Evolutionary conservation across 495 filamentous ascomycete species (phyloP).

Genomic region (Xylaria sp.): DNA sequence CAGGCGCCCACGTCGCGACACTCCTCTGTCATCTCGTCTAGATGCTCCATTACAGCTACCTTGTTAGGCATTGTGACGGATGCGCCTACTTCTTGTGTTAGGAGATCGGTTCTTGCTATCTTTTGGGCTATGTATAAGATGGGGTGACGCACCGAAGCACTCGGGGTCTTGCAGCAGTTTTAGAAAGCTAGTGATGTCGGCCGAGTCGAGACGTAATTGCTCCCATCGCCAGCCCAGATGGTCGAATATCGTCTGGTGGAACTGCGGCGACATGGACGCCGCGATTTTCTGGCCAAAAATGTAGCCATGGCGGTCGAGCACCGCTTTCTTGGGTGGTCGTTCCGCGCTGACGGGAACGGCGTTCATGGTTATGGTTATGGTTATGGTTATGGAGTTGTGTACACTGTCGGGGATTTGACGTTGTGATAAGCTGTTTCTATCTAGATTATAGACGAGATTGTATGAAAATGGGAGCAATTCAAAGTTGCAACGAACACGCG

Average conservation of each 20-base stretch:
- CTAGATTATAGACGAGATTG: not conserved
- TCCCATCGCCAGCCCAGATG: constrained; percentile 65
- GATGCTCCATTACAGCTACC: constrained; percentile 69
- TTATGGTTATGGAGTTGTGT: not conserved
- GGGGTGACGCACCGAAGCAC: constrained; percentile 40
- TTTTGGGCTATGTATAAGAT: constrained; percentile 43
- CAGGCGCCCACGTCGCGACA: constrained; percentile 71
- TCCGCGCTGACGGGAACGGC: not conserved
- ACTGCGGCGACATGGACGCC: constrained; percentile 73
- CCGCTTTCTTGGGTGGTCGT: constrained; percentile 31
- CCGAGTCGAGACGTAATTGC: constrained; percentile 63
- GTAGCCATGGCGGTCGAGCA: constrained; percentile 57
- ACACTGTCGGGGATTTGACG: not conserved
- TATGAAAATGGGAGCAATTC: not conserved
- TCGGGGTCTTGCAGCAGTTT: constrained; percentile 41
- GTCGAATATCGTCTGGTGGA: constrained; percentile 71
- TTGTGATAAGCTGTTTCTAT: not conserved
- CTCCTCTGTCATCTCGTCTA: constrained; percentile 73
- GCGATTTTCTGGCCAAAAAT: constrained; percentile 62
- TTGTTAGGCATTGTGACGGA: constrained; percentile 82
- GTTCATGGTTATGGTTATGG: constrained; percentile 16
- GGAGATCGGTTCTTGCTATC: constrained; percentile 46
- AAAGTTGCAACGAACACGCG: not conserved
- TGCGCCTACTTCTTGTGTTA: constrained; percentile 63
- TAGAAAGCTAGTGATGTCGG: constrained; percentile 53